Percentiles rank a stretch among this genome's conserved stretches.
These are phyloP conservation scores for Starmerella davenportii DNA, from an alignment of 805 yeast genomes.

Conservation along the genomic window DNA sequence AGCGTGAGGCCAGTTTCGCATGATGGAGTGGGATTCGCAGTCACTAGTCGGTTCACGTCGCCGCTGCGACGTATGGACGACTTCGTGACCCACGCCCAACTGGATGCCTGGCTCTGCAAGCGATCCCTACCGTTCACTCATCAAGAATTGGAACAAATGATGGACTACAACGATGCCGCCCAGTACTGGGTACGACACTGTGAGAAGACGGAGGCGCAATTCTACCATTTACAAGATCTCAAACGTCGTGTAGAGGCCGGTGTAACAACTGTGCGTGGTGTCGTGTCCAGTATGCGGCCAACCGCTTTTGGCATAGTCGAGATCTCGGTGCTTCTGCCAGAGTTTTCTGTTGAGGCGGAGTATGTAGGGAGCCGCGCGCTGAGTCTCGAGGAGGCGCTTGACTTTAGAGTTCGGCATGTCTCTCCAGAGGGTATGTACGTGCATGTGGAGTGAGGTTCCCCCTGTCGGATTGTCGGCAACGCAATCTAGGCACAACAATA, in stretches of 20 bases:
- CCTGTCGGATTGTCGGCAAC: no score
- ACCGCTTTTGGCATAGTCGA: background rate
- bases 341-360: background rate
- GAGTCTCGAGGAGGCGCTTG: background rate
- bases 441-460: background rate
- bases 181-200: background rate
- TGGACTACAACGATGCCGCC: background rate
- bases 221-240: background rate
- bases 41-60: constrained; percentile 65
- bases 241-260: background rate
- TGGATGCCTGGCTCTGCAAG: constrained; percentile 30
- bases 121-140: constrained; percentile 11
- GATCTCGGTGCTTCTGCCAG: background rate
- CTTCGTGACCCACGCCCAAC: constrained; percentile 60
- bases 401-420: background rate
- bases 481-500: no score
- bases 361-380: background rate
- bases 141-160: constrained; percentile 1
- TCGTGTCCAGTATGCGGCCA: background rate
- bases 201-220: background rate
- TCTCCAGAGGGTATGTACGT: constrained; percentile 1
- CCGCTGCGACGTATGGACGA: constrained; percentile 78
- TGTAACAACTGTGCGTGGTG: background rate
- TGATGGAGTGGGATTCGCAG: constrained; percentile 40
- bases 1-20: constrained; percentile 34